Percentiles rank a stretch among this genome's conserved stretches.
Evolutionary conservation across 352 stramenopile genomes (phyloP).

Genomic region (Phytophthora litchii): DNA sequence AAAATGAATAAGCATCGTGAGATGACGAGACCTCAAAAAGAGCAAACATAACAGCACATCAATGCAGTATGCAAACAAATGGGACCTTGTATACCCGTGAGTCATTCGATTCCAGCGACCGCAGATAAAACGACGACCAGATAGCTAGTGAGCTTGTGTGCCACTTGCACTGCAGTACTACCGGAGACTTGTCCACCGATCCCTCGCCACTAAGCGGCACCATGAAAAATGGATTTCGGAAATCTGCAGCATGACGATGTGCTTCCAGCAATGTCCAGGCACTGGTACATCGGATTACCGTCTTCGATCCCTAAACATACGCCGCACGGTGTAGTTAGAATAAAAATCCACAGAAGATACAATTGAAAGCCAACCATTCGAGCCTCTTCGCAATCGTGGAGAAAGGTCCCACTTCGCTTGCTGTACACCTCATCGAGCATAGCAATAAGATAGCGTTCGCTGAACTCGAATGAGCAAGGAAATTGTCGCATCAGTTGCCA

Average conservation of each 20-base stretch:
- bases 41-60: not conserved
- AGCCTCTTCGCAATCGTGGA: slow-evolving; percentile 96
- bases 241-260: slow-evolving; percentile 51
- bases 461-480: slow-evolving; percentile 98
- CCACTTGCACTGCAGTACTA: slow-evolving; percentile 87
- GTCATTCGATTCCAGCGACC: slow-evolving; percentile 82
- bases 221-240: slow-evolving; percentile 84
- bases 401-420: slow-evolving; percentile 97
- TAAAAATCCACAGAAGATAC: not conserved
- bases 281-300: slow-evolving; percentile 61
- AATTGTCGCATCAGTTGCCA: slow-evolving; percentile 98
- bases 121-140: slow-evolving; percentile 86
- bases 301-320: slow-evolving; percentile 58
- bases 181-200: slow-evolving; percentile 58
- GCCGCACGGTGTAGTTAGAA: slow-evolving; percentile 3
- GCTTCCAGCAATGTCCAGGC: slow-evolving; percentile 66
- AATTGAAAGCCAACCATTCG: slow-evolving; percentile 56
- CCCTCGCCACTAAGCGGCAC: slow-evolving; percentile 44
- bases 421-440: slow-evolving; percentile 96
- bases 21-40: not conserved
- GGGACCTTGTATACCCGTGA: slow-evolving; percentile 75
- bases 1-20: slow-evolving; percentile 13
- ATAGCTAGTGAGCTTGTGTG: slow-evolving; percentile 83
- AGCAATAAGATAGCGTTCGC: slow-evolving; percentile 90
- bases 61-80: slow-evolving; percentile 17